Conservation (phyloP, 371 early-diverging fungal species). For the Mucor sp. region DNA sequence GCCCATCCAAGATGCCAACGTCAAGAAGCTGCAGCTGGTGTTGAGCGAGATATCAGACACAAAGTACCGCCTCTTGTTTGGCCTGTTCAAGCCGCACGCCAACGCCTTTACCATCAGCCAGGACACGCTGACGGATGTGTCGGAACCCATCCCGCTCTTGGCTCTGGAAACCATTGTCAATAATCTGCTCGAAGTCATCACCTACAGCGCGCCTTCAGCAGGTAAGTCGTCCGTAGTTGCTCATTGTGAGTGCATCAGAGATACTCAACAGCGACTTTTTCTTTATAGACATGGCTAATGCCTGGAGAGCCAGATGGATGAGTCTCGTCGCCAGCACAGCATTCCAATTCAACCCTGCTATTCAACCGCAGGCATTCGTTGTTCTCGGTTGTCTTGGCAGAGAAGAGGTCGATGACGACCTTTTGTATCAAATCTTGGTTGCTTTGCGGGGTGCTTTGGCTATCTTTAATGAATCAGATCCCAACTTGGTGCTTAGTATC, state of each 20-base stretch:
- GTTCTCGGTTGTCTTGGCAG: conserved; percentile 87
- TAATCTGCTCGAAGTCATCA: conserved; percentile 79
- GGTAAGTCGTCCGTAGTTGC: conserved; percentile 40
- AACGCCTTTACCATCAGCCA: conserved; percentile 69
- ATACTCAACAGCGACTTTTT: not conserved
- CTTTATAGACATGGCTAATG: conserved; percentile 68
- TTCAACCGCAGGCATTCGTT: conserved; percentile 94
- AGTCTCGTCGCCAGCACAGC: conserved; percentile 87
- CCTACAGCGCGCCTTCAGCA: conserved; percentile 73
- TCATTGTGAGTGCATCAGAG: not conserved
- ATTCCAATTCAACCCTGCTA: conserved; percentile 91
- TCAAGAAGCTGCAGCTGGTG: conserved; percentile 60
- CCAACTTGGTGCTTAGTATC: conserved; percentile 78
- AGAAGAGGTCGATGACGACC: conserved; percentile 85
- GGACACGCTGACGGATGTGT: conserved; percentile 67
- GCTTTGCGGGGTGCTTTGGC: conserved; percentile 85
- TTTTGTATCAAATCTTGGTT: conserved; percentile 87
- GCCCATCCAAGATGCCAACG: conserved; percentile 64
- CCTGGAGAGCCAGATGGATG: conserved; percentile 92
- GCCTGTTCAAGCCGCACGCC: conserved; percentile 68
- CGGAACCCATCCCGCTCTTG: conserved; percentile 71
- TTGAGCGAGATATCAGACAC: conserved; percentile 78
- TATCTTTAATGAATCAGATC: conserved; percentile 81
- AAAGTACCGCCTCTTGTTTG: conserved; percentile 80
- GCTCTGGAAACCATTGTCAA: conserved; percentile 83